These are phyloP conservation scores for Aureobasidium leucospermi DNA, from an alignment of 2,329 filamentous ascomycete genomes.

Conservation along the genomic window DNA sequence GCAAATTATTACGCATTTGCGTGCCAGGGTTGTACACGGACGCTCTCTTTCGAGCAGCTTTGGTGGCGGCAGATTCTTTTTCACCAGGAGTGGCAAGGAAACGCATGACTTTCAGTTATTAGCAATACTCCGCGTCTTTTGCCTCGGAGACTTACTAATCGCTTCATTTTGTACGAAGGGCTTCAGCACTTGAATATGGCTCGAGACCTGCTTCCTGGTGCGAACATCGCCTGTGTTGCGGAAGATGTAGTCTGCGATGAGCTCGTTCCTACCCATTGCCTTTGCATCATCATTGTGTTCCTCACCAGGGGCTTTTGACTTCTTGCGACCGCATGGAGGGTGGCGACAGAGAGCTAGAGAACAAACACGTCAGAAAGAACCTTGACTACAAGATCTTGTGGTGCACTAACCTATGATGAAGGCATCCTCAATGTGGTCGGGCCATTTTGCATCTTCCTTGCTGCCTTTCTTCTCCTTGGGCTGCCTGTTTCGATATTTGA, in stretches of 20 bases:
- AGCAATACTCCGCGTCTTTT: neutral
- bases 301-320: slow-evolving; percentile 25
- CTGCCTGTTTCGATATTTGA: slow-evolving; percentile 39
- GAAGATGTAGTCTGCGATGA: slow-evolving; percentile 53
- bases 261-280: slow-evolving; percentile 53
- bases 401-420: slow-evolving; percentile 39
- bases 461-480: slow-evolving; percentile 24
- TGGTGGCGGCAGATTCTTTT: slow-evolving; percentile 4
- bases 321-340: slow-evolving; percentile 52
- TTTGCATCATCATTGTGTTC: slow-evolving; percentile 31
- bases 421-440: slow-evolving; percentile 39
- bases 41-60: neutral
- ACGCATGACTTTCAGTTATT: slow-evolving; percentile 10
- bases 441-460: slow-evolving; percentile 36
- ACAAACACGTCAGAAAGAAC: slow-evolving; percentile 1
- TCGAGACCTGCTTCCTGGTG: slow-evolving; percentile 55
- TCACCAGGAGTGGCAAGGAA: slow-evolving; percentile 9
- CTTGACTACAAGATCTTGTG: neutral
- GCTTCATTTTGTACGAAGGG: slow-evolving; percentile 47
- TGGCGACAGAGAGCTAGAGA: slow-evolving; percentile 43
- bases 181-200: slow-evolving; percentile 57
- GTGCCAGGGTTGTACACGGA: neutral
- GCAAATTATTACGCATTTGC: neutral
- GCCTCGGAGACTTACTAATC: slow-evolving; percentile 20
- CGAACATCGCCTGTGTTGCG: slow-evolving; percentile 47